A percentile compares a stretch with the other conserved stretches of the same genome.
These are phyloP conservation scores for Ceratobasidium sp. DNA, from an alignment of 1,284 basidiomycete genomes.

Conservation along the genomic window DNA sequence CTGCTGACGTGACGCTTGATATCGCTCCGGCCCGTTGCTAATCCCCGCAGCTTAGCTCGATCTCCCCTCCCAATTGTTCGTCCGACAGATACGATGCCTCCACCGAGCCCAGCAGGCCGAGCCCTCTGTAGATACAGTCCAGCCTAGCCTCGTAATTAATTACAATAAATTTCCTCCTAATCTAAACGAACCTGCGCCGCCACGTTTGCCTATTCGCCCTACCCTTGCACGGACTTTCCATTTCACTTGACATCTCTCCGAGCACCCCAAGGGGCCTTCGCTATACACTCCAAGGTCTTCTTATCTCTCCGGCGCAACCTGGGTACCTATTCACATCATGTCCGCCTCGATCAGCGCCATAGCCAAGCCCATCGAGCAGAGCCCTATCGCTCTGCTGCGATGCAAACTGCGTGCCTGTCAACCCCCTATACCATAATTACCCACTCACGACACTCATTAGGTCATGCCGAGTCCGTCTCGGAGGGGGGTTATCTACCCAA, in stretches of 20 bases:
- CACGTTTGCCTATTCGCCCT: not conserved
- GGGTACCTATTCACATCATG: not conserved
- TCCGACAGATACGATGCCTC: not conserved
- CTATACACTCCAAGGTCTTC: constrained; percentile 6
- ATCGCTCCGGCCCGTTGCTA: no score
- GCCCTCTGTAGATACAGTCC: no score
- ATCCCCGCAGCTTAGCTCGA: no score
- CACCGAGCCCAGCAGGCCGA: no score
- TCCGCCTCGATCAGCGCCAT: not conserved
- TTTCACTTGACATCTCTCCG: not conserved
- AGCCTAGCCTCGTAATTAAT: no score
- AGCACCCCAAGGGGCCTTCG: not conserved
- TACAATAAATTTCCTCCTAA: no score
- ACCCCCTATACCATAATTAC: not conserved
- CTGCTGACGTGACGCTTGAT: not conserved
- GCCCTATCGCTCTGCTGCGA: not conserved
- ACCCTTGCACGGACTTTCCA: not conserved
- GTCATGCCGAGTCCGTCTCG: not conserved
- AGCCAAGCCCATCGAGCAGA: not conserved
- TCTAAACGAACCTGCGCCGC: no score
- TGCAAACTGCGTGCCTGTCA: no score
- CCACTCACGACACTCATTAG: not conserved
- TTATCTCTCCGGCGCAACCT: not conserved
- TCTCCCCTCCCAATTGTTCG: not conserved
- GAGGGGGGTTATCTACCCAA: not conserved